Percentiles rank a stretch among this genome's conserved stretches.
phyloP scores from a whole-genome alignment of 306 rosid species.

The Cucumis cinereus region DNA sequence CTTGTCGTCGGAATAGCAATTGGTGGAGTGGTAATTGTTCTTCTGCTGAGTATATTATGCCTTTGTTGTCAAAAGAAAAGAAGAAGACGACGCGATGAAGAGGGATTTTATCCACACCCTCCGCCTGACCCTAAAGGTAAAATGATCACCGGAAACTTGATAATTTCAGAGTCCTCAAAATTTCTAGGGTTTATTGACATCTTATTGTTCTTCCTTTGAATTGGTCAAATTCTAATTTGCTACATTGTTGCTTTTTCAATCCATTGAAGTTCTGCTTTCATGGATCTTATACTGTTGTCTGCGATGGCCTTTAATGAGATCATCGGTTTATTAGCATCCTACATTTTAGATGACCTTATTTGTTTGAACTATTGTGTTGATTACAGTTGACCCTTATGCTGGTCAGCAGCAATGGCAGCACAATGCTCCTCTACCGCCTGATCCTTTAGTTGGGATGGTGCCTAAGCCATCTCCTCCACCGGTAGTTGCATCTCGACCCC shows the following conservation, averaged over 20 bases:
- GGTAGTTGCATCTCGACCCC: constrained; percentile 31
- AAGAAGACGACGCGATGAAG: constrained; percentile 52
- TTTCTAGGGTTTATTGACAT: background rate
- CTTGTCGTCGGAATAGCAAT: constrained; percentile 55
- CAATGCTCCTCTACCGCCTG: constrained; percentile 50
- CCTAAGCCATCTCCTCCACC: constrained; percentile 58
- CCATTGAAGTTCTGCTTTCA: background rate
- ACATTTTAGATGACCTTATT: background rate
- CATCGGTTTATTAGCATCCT: background rate
- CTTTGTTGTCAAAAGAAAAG: constrained; percentile 60
- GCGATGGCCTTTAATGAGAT: background rate
- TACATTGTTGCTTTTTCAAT: background rate
- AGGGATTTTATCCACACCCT: constrained; percentile 45
- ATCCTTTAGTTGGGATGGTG: constrained; percentile 20
- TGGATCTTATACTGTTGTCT: background rate
- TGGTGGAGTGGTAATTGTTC: constrained; percentile 52
- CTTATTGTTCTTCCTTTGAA: background rate
- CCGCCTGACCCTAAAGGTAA: constrained; percentile 61
- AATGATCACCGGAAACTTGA: background rate
- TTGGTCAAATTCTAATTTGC: background rate
- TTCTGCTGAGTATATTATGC: constrained; percentile 49
- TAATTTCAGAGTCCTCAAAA: background rate
- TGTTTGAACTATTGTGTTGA: background rate
- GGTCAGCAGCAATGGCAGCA: constrained; percentile 43
- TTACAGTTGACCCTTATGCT: constrained; percentile 41